A percentile compares a stretch with the other conserved stretches of the same genome.
phyloP scores from a whole-genome alignment of 2,329 filamentous ascomycete species.

The Rutstroemia sp. region DNA sequence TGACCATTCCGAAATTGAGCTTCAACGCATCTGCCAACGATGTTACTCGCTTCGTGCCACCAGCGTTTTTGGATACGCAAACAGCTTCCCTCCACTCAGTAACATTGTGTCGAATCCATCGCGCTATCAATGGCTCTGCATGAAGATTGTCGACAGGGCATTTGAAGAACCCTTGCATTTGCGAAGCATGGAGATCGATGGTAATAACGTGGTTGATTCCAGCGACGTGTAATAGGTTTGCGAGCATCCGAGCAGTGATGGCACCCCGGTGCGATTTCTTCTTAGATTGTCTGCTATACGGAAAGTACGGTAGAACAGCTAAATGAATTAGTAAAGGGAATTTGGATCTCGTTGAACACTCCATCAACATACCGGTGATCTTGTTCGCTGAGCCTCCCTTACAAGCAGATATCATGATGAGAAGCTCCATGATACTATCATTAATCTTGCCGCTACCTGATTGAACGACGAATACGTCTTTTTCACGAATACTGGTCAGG shows the following conservation, averaged over 20 bases:
- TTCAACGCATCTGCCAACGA: conserved; percentile 93
- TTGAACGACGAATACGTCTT: conserved; percentile 98
- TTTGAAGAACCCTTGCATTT: conserved; percentile 99
- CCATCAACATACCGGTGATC: conserved; percentile 66
- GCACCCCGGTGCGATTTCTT: conserved; percentile 96
- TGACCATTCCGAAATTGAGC: conserved; percentile 95
- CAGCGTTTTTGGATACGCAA: conserved; percentile 96
- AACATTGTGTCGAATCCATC: conserved; percentile 90
- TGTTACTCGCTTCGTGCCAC: conserved; percentile 93
- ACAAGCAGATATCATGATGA: conserved; percentile 99
- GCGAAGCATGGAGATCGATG: conserved; percentile 91
- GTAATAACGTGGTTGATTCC: conserved; percentile 97
- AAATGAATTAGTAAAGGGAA: conserved; percentile 16
- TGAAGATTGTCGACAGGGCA: conserved; percentile 97
- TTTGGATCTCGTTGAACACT: background rate
- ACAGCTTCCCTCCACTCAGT: conserved; percentile 84
- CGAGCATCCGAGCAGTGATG: conserved; percentile 94
- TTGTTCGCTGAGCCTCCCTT: conserved; percentile 96
- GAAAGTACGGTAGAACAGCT: conserved; percentile 92
- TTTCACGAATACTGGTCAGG: conserved; percentile 77
- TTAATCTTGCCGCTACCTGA: conserved; percentile 95
- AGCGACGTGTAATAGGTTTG: conserved; percentile 86
- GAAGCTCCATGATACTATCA: conserved; percentile 96
- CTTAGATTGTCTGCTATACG: conserved; percentile 98
- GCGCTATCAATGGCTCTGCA: conserved; percentile 88